Evolutionary conservation across 208 protist genomes (phyloP).

Genomic region (Leishmania arabica): DNA sequence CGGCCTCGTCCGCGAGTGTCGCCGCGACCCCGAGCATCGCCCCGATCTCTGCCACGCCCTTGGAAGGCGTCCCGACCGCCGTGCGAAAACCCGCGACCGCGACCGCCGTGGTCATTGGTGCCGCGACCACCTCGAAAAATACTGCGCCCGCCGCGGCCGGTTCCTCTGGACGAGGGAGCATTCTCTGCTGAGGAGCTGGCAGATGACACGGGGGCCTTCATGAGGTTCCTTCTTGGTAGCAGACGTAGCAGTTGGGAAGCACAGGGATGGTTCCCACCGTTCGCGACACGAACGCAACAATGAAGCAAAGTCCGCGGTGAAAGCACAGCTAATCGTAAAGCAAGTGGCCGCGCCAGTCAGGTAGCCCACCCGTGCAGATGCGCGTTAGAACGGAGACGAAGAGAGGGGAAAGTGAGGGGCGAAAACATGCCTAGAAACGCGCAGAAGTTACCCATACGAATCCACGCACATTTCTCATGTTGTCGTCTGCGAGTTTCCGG

Average conservation of each 20-base stretch:
- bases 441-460: not conserved
- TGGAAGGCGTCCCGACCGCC: not conserved
- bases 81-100: not conserved
- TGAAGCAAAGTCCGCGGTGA: not conserved
- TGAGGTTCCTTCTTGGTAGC: not conserved
- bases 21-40: slow-evolving; percentile 12
- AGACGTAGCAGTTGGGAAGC: not conserved
- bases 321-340: not conserved
- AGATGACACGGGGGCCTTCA: not conserved
- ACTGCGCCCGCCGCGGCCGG: not conserved
- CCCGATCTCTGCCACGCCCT: not conserved
- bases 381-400: not conserved
- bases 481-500: not conserved
- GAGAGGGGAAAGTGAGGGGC: not conserved
- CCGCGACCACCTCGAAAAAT: not conserved
- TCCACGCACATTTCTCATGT: not conserved
- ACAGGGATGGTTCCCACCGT: not conserved
- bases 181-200: not conserved
- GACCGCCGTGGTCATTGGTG: not conserved
- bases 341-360: no score
- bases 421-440: not conserved
- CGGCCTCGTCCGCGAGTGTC: slow-evolving; percentile 5
- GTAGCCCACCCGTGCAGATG: not conserved
- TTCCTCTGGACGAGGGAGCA: not conserved
- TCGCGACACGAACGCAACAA: not conserved